Evolutionary conservation across 176 grass and related monocot genomes (phyloP).

Genomic region (Rhipidocladum racemiflorum): DNA sequence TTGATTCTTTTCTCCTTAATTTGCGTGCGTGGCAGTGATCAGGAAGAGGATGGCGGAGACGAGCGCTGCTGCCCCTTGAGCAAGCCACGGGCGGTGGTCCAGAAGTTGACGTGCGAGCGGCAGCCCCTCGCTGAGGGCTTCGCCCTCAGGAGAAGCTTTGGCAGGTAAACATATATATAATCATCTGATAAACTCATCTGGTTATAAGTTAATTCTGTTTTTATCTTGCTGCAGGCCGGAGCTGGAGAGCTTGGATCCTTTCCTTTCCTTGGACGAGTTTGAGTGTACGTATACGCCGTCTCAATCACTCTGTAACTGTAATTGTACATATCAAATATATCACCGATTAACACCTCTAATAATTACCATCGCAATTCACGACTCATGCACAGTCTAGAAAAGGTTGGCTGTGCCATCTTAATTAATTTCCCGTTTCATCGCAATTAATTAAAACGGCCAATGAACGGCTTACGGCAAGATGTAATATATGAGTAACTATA

Average conservation of each 20-base stretch:
- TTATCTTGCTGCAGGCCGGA: conserved; percentile 50
- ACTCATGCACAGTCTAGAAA: background rate
- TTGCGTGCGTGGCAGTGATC: background rate
- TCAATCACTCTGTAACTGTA: background rate
- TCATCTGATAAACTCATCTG: background rate
- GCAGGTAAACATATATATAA: conserved; percentile 3
- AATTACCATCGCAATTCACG: no score
- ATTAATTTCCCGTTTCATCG: background rate
- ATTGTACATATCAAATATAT: background rate
- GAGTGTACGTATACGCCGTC: conserved; percentile 33
- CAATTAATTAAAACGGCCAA: background rate
- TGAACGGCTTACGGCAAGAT: background rate
- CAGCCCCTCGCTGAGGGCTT: background rate
- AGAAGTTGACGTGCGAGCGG: conserved; percentile 23
- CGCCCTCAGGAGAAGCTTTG: conserved; percentile 22
- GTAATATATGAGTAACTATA: background rate
- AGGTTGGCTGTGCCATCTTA: background rate
- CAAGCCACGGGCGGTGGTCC: conserved; percentile 29
- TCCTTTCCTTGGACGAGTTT: conserved; percentile 67
- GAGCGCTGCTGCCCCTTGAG: background rate
- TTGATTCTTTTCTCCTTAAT: background rate
- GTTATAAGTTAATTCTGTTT: background rate
- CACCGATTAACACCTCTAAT: background rate
- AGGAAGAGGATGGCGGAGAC: background rate
- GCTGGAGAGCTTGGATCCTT: conserved; percentile 64